Evolutionary conservation across 345 rosid genomes (phyloP), one percentile per base, ranked within the genome.

Genomic region (Pistacia vera): DNA sequence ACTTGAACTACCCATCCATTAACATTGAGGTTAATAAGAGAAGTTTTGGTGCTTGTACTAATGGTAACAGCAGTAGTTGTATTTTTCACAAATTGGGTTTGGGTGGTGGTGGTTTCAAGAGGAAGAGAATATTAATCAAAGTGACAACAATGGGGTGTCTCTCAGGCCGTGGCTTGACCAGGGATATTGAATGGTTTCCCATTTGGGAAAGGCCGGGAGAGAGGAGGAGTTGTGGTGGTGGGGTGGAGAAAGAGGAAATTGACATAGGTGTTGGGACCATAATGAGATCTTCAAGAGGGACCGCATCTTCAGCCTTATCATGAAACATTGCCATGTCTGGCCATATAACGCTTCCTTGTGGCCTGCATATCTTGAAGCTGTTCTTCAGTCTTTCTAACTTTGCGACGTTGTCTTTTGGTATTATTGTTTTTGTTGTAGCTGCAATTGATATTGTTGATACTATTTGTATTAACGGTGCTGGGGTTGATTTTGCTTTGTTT

Each of bases 91-190:
- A 22, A 22, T 22, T 73, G 66, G 71, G 28, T 60, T 57, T 30
- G 33, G 33, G 33, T 13, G 12, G 54, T 49, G 49, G 41, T 54
- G 22, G 22, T 22, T 63, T 41, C 83, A 46, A 17, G 71, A 46
- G 55, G 75, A 41, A 73, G 75, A 20, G 81, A 76, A 71, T 83
- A 35, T 76, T 70, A 5, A 88, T 55, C 55, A 65, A 75, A 35
- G 76, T 51, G 12, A 74, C 70, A 22, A 71, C 41, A 9, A 79
- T 77, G 64, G 83, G 84, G 20, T 70, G 77, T 65, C 66, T 87
- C 72, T 89, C 88, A 46, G 90, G 85, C 69, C 84, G 60, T 74
- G 91, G 90, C 81, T 81, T 90, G 79, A 86, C 75, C 0, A 86
- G 86, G 71, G 81, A 83, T 81, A 67, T 56, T 56, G 81, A 74